Conservation (phyloP, 352 stramenopile genomes). For the Pythium biforme region DNA sequence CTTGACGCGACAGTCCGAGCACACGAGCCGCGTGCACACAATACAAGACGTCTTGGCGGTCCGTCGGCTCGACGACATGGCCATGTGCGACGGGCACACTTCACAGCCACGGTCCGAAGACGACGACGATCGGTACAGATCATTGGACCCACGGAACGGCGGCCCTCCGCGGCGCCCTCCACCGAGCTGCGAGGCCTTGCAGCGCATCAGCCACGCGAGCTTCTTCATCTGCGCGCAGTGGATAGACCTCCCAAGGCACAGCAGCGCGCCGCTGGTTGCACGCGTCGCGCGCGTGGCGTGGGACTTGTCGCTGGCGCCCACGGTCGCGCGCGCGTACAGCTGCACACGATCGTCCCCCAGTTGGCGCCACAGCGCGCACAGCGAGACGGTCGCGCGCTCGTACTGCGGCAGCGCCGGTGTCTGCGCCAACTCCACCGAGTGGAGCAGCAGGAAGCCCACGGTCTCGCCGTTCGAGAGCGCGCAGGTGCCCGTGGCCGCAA, state of each 20-base stretch:
- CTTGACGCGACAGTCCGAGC: constrained; percentile 52
- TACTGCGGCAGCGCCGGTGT: constrained; percentile 36
- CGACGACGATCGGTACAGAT: background rate
- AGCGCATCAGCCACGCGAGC: constrained; percentile 52
- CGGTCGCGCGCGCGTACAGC: constrained; percentile 39
- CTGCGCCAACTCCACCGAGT: constrained; percentile 61
- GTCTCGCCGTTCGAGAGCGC: constrained; percentile 47
- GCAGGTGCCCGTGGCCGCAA: constrained; percentile 50
- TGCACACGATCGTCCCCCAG: constrained; percentile 24
- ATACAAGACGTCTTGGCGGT: constrained; percentile 29
- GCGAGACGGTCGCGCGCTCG: constrained; percentile 48
- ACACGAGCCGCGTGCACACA: constrained; percentile 50
- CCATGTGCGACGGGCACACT: constrained; percentile 15
- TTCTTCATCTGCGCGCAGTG: constrained; percentile 69
- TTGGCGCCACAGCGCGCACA: constrained; percentile 56
- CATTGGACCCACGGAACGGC: background rate
- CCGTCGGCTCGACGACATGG: background rate
- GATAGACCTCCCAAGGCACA: constrained; percentile 10
- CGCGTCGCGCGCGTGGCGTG: background rate
- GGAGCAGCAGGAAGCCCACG: constrained; percentile 58
- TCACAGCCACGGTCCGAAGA: constrained; percentile 14
- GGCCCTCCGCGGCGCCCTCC: too few relatives aligned
- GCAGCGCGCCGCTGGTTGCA: background rate
- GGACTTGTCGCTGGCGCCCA: constrained; percentile 26
- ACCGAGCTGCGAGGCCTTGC: constrained; percentile 14